Conservation (phyloP, 202 grass and related monocot genomes). For the Carex sylvatica region DNA sequence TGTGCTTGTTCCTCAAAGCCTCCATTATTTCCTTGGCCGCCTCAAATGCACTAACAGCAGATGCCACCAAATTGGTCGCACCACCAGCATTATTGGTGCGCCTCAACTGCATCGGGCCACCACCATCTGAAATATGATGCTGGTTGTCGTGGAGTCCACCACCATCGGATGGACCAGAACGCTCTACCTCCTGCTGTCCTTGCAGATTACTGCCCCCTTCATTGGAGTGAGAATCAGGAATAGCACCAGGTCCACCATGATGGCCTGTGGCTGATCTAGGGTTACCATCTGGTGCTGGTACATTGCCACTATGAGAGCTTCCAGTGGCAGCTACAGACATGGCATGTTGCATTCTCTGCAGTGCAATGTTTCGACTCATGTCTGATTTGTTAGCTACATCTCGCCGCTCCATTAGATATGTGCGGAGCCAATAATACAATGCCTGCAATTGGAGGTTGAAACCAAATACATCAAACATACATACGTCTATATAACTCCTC, state of each 20-base stretch:
- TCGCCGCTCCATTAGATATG: conserved; percentile 95
- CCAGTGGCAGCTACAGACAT: conserved; percentile 50
- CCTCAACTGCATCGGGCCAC: conserved; percentile 46
- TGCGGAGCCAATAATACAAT: conserved; percentile 98
- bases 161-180: conserved; percentile 57
- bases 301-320: conserved; percentile 14
- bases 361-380: conserved; percentile 67
- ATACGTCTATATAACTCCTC: conserved; percentile 20
- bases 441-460: conserved; percentile 50
- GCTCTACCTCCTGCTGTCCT: conserved; percentile 66
- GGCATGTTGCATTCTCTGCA: conserved; percentile 93
- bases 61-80: conserved; percentile 45
- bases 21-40: conserved; percentile 99
- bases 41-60: conserved; percentile 93
- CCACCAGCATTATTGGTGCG: conserved; percentile 46
- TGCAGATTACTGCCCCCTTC: conserved; percentile 67
- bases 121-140: conserved; percentile 59
- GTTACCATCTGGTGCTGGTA: conserved; percentile 13
- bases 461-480: conserved; percentile 22
- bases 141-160: conserved; percentile 49
- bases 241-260: conserved; percentile 45
- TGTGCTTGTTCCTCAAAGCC: conserved; percentile 93
- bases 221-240: conserved; percentile 48
- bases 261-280: conserved; percentile 43
- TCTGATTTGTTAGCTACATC: conserved; percentile 97